A percentile compares a stretch with the other conserved stretches of the same genome.
These are phyloP conservation scores for Oryza meridionalis DNA, from an alignment of 176 grass and related monocot species.

Conservation along the genomic window DNA sequence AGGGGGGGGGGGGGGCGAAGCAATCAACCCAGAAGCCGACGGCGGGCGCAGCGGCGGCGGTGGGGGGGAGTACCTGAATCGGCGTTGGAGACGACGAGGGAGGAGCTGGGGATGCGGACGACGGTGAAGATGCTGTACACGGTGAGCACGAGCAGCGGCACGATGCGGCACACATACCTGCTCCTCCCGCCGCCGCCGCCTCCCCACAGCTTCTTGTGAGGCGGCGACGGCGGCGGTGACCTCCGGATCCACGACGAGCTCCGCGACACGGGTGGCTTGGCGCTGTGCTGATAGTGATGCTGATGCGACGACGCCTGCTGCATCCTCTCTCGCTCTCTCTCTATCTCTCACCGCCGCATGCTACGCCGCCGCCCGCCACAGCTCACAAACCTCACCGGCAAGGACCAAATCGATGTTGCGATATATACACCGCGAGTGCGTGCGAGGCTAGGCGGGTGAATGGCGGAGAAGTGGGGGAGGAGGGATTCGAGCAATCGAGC, in stretches of 20 bases:
- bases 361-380: neutral
- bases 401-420: neutral
- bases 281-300: conserved; percentile 50
- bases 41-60: neutral
- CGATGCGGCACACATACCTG: conserved; percentile 53
- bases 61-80: conserved; percentile 54
- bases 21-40: neutral
- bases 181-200: conserved; percentile 19
- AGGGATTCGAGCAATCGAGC: neutral
- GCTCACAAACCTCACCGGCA: neutral
- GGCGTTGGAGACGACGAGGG: conserved; percentile 52
- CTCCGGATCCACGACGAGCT: conserved; percentile 58
- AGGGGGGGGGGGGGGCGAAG: neutral
- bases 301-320: conserved; percentile 44
- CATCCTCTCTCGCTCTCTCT: conserved; percentile 29
- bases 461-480: neutral
- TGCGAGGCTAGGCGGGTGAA: neutral
- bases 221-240: conserved; percentile 58
- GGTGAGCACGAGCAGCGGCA: conserved; percentile 68
- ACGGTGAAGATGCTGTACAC: conserved; percentile 65
- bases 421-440: conserved; percentile 23
- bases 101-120: conserved; percentile 65
- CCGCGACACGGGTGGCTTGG: conserved; percentile 33
- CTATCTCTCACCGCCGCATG: conserved; percentile 34
- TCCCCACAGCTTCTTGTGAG: conserved; percentile 48